These are phyloP conservation scores for Candolleomyces efflorescens DNA, from an alignment of 768 basidiomycete species.

Conservation along the genomic window DNA sequence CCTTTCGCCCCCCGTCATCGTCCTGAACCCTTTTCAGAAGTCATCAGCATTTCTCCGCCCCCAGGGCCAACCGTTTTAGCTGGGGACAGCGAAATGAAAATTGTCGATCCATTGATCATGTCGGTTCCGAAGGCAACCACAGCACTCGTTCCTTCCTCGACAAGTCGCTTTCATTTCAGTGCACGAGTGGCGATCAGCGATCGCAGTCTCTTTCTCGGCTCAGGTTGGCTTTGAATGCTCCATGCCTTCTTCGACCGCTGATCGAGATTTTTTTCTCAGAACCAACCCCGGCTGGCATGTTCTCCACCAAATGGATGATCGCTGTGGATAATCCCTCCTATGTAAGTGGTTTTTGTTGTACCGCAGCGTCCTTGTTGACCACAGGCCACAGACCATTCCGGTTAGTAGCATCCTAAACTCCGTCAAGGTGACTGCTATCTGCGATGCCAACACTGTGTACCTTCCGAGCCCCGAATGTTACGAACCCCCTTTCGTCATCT, in stretches of 20 bases:
- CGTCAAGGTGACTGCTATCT: conserved; percentile 29
- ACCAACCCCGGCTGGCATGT: conserved; percentile 19
- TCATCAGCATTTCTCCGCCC: neutral
- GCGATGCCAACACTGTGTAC: conserved; percentile 15
- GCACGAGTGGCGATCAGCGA: conserved; percentile 45
- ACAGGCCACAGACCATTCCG: conserved; percentile 30
- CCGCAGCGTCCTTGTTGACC: neutral
- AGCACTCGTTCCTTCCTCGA: conserved; percentile 10
- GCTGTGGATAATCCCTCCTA: conserved; percentile 50
- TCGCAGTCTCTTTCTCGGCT: conserved; percentile 41
- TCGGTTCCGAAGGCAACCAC: neutral
- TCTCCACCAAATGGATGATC: conserved; percentile 52
- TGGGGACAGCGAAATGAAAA: neutral
- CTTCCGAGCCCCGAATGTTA: conserved; percentile 13
- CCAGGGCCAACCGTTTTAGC: neutral
- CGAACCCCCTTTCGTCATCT: conserved; percentile 41
- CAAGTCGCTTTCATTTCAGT: conserved; percentile 46
- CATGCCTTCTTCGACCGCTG: neutral
- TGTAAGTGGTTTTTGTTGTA: conserved; percentile 27
- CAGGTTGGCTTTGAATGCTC: conserved; percentile 25
- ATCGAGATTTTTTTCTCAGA: conserved; percentile 17
- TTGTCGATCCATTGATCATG: neutral
- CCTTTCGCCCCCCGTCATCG: conserved; percentile 24
- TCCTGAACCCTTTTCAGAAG: neutral
- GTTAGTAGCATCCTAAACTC: conserved; percentile 41